Percentiles rank a stretch among this genome's conserved stretches.
These are phyloP conservation scores for Candida nitratophila DNA, from an alignment of 805 yeast species.

Conservation along the genomic window DNA sequence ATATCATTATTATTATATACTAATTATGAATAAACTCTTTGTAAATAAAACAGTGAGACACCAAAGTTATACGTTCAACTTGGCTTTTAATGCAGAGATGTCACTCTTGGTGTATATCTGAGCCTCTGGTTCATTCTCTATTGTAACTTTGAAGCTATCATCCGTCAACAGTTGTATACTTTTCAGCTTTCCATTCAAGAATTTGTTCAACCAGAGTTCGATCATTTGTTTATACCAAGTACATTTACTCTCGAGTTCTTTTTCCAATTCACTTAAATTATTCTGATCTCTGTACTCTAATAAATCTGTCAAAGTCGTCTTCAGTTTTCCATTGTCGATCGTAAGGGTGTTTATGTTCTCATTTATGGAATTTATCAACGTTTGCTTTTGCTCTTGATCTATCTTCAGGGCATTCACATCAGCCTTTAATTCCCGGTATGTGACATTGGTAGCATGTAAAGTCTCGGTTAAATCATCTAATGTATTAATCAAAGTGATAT, in stretches of 20 bases:
- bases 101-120: not conserved
- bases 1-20: too few species aligned
- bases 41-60: too few species aligned
- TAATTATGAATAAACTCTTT: too few species aligned
- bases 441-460: not conserved
- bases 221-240: constrained; percentile 18
- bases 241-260: constrained; percentile 16
- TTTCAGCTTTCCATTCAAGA: not conserved
- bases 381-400: not conserved
- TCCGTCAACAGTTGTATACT: not conserved
- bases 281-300: not conserved
- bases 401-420: not conserved
- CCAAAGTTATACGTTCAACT: not conserved
- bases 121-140: not conserved
- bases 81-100: constrained; percentile 1
- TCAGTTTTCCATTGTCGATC: not conserved
- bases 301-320: not conserved
- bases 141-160: not conserved
- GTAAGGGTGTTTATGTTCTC: not conserved
- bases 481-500: not conserved
- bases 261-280: constrained; percentile 8
- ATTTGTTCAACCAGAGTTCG: constrained; percentile 3
- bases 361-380: not conserved
- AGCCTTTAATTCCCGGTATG: not conserved
- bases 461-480: not conserved